phyloP scores from a whole-genome alignment of 768 basidiomycete species.

The Suillus variegatus region DNA sequence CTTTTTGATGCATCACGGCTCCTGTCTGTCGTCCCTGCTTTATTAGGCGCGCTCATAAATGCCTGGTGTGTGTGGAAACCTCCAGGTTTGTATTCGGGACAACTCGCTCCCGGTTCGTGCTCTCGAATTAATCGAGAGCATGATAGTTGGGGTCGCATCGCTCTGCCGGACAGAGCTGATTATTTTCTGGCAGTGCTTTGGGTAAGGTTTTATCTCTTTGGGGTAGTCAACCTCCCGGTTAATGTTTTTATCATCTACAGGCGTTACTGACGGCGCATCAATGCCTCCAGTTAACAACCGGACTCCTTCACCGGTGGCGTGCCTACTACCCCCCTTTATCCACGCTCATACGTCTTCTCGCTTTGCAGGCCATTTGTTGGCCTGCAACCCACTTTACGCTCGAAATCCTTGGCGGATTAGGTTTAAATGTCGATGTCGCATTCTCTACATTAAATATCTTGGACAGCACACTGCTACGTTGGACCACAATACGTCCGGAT shows the following conservation, averaged over 20 bases:
- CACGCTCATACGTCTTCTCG: constrained; percentile 88
- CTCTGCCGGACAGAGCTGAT: constrained; percentile 58
- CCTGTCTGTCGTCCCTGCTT: constrained; percentile 71
- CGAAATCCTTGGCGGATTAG: constrained; percentile 55
- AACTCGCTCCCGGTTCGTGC: constrained; percentile 13
- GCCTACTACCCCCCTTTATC: constrained; percentile 87
- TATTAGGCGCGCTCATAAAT: constrained; percentile 66
- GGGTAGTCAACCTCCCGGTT: background rate
- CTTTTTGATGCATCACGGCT: constrained; percentile 73
- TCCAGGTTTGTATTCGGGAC: constrained; percentile 28
- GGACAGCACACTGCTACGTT: constrained; percentile 31
- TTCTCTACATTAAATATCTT: constrained; percentile 17
- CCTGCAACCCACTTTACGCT: constrained; percentile 88
- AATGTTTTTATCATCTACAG: constrained; percentile 39
- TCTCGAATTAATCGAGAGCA: background rate
- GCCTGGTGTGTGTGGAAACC: constrained; percentile 53
- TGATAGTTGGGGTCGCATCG: constrained; percentile 30
- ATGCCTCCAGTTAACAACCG: constrained; percentile 84
- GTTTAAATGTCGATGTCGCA: constrained; percentile 16
- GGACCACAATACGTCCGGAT: constrained; percentile 69
- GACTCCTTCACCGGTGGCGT: constrained; percentile 87
- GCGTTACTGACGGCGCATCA: constrained; percentile 86
- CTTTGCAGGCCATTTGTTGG: constrained; percentile 96
- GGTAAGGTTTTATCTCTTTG: constrained; percentile 43
- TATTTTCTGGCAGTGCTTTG: constrained; percentile 70